Evolutionary conservation across 2,329 filamentous ascomycete genomes (phyloP).

Genomic region (Stagonosporopsis rhizophila): DNA sequence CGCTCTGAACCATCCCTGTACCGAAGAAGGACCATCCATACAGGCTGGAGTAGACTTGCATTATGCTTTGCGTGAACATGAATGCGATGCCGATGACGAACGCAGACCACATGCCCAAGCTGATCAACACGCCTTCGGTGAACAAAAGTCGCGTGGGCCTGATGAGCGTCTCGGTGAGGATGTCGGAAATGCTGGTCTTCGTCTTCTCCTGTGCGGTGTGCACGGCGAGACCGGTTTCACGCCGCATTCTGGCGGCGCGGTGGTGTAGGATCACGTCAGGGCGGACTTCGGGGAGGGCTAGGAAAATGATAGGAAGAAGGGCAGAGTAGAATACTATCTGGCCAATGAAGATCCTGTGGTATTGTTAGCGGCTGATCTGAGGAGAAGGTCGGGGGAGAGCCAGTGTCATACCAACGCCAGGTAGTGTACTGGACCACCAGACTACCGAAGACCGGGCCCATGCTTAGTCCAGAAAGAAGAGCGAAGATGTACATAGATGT

Average conservation of each 20-base stretch:
- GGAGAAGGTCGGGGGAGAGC: not conserved
- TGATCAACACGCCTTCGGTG: slow-evolving; percentile 59
- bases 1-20: slow-evolving; percentile 55
- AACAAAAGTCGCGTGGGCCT: slow-evolving; percentile 52
- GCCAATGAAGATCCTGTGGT: slow-evolving; percentile 53
- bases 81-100: slow-evolving; percentile 58
- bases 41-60: slow-evolving; percentile 50
- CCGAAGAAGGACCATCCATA: slow-evolving; percentile 53
- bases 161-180: slow-evolving; percentile 49
- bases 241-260: slow-evolving; percentile 45
- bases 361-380: slow-evolving; percentile 8
- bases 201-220: slow-evolving; percentile 48
- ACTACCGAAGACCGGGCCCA: slow-evolving; percentile 55
- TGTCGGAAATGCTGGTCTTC: slow-evolving; percentile 37
- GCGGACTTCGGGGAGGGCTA: slow-evolving; percentile 57
- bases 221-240: slow-evolving; percentile 29
- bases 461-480: slow-evolving; percentile 53
- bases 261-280: slow-evolving; percentile 55
- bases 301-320: slow-evolving; percentile 51
- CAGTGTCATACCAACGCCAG: slow-evolving; percentile 51
- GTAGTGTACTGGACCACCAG: slow-evolving; percentile 47
- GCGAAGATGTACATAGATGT: slow-evolving; percentile 55
- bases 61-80: slow-evolving; percentile 59
- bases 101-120: slow-evolving; percentile 57
- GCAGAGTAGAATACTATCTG: slow-evolving; percentile 57